Conservation (phyloP, 2,329 filamentous ascomycete species). For the Bipolaris zeicola region DNA sequence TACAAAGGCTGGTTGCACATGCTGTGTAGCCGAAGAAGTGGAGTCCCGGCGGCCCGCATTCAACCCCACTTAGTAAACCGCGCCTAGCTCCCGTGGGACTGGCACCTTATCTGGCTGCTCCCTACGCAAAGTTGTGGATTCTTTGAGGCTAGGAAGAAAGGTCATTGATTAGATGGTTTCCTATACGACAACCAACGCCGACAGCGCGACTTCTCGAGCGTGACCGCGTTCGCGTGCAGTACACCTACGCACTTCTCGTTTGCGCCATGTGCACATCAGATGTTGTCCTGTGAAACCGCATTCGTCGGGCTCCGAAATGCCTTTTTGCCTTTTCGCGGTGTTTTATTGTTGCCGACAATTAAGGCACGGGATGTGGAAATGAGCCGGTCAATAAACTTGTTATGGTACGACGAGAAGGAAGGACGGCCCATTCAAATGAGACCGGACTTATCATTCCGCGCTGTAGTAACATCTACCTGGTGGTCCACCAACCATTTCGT, state of each 20-base stretch:
- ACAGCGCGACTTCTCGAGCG: not conserved
- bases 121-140: not conserved
- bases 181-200: not conserved
- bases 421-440: not conserved
- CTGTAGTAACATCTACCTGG: not conserved
- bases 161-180: not conserved
- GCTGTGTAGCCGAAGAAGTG: not conserved
- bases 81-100: not conserved
- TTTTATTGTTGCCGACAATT: too few species aligned
- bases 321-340: not conserved
- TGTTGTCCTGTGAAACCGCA: not conserved
- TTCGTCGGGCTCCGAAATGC: not conserved
- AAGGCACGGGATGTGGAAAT: not conserved
- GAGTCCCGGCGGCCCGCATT: not conserved
- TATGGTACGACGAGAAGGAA: too few species aligned
- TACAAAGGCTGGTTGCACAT: not conserved
- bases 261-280: not conserved
- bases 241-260: not conserved
- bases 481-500: not conserved
- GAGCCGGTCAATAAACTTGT: not conserved
- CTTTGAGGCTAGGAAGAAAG: not conserved
- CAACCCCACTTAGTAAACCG: not conserved
- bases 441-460: not conserved
- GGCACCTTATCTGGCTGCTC: not conserved
- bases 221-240: not conserved